phyloP scores from a whole-genome alignment of 2,329 filamentous ascomycete genomes.

The Penicillium janthinellum region DNA sequence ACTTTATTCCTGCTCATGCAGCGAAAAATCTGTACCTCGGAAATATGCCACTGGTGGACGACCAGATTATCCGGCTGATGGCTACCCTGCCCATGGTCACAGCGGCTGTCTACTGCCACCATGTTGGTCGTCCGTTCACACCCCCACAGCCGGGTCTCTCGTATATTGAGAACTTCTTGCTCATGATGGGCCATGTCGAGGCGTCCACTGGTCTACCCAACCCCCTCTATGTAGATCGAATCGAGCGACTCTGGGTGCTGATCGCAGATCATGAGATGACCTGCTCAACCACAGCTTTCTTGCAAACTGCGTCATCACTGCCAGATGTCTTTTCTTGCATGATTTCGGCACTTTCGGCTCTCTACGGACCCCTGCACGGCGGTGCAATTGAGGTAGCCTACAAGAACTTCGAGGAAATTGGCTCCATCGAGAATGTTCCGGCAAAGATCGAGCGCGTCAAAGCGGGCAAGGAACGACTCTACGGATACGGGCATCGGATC shows the following conservation, averaged over 20 bases:
- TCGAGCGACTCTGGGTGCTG: too few species aligned
- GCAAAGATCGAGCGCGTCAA: slow-evolving; percentile 55
- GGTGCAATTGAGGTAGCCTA: slow-evolving; percentile 54
- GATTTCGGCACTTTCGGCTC: slow-evolving; percentile 52
- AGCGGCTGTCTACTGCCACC: slow-evolving; percentile 56
- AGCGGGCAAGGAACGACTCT: slow-evolving; percentile 54
- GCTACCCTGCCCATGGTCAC: slow-evolving; percentile 48
- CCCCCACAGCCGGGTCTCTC: slow-evolving; percentile 50
- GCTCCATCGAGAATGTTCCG: slow-evolving; percentile 54
- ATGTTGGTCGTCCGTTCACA: slow-evolving; percentile 56
- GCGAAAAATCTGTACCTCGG: too few species aligned
- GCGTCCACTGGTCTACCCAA: slow-evolving; percentile 23
- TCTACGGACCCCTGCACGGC: slow-evolving; percentile 46
- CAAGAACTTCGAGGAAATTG: slow-evolving; percentile 56
- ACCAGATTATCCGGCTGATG: slow-evolving; percentile 55
- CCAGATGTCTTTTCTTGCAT: slow-evolving; percentile 56
- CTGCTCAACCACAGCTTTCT: slow-evolving; percentile 50
- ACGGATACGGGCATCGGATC: slow-evolving; percentile 55
- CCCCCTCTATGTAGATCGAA: too few species aligned
- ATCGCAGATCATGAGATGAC: too few species aligned
- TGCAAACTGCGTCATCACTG: slow-evolving; percentile 57
- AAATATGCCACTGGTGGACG: too few species aligned
- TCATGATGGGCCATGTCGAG: slow-evolving; percentile 56
- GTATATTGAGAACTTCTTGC: slow-evolving; percentile 57
- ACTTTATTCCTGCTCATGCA: too few species aligned